Base-by-base conservation (phyloP, 2,329 filamentous ascomycete species). In the Nemania bipapillata region DNA sequence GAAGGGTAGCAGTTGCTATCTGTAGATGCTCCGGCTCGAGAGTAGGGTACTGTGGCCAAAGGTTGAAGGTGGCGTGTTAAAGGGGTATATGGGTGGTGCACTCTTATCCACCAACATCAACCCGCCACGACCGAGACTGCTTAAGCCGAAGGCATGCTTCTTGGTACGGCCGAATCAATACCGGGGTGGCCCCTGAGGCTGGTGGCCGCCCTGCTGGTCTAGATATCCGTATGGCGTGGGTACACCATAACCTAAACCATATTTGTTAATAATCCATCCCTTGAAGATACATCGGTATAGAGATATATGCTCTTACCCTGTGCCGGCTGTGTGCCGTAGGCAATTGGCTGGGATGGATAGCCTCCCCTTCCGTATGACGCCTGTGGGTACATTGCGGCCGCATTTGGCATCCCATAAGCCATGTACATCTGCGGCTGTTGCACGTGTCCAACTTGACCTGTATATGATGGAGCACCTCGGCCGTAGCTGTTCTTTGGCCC, bases 401-500 rank as follows among this genome's bases (percentile, higher is more conserved):
- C 24, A 68, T 75, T 77, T 8, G 75, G 75, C 74, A 81, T 79
- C 49, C 78, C 78, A 69, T 83, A 83, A 60, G 77, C 76, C 26
- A 75, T 74, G 61, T 81, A 80, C 75, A 80, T 79, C 54, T 78
- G 79, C n/a, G 55, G 65, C 15, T 75, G 74, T 32, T 75, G 77
- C 35, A 70, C 73, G 63, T 80, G 79, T 15, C 73, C 78, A 61
- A 75, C 76, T 61, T 77, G 76, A 24, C 81, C 80, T 17, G 74
- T 70, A 61, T 76, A 78, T 30, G 76, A 76, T 12, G 75, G 77
- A 32, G 76, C 74, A 54, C 79, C 77, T 60, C 79, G 79, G 57
- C 82, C 80, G 50, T 89, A 87, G 61, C 86, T 87, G n/a, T 63
- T 68, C 65, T 89, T 86, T 54, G 89, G 85, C 54, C 89, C 88